A percentile compares a stretch with the other conserved stretches of the same genome.
Conservation (phyloP, 306 rosid species). For the Vicia faba region DNA sequence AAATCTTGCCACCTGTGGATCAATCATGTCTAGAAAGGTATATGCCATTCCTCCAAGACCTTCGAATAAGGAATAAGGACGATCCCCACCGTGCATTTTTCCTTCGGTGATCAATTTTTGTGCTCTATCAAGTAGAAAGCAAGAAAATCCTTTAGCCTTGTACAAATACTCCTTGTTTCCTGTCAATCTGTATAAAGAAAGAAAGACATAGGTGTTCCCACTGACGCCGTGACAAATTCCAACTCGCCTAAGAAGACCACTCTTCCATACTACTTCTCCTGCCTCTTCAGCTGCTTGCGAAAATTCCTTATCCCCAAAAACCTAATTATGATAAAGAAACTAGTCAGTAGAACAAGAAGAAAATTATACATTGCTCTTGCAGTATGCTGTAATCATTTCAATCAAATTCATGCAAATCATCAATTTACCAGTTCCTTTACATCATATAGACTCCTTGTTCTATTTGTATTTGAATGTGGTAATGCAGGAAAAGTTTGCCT, state of each 20-base stretch:
- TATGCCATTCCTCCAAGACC: constrained; percentile 82
- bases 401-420: background rate
- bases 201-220: constrained; percentile 81
- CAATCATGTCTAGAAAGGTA: constrained; percentile 67
- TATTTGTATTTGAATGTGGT: constrained; percentile 4
- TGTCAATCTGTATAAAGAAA: constrained; percentile 72
- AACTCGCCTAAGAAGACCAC: constrained; percentile 81
- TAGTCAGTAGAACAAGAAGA: constrained; percentile 1
- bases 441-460: background rate
- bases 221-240: constrained; percentile 87
- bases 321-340: constrained; percentile 44
- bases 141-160: constrained; percentile 80
- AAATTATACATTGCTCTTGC: background rate
- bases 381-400: background rate
- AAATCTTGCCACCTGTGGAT: constrained; percentile 66
- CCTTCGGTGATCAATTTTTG: constrained; percentile 59
- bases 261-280: constrained; percentile 75
- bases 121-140: constrained; percentile 71
- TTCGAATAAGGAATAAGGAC: constrained; percentile 72
- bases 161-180: constrained; percentile 58
- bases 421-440: background rate
- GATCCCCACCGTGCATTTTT: constrained; percentile 82
- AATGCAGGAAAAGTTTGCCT: constrained; percentile 46
- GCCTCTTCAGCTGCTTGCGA: constrained; percentile 72
- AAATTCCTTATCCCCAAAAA: constrained; percentile 66